These are phyloP conservation scores for Fusarium falciforme DNA, from an alignment of 2,329 filamentous ascomycete genomes.

Conservation along the genomic window DNA sequence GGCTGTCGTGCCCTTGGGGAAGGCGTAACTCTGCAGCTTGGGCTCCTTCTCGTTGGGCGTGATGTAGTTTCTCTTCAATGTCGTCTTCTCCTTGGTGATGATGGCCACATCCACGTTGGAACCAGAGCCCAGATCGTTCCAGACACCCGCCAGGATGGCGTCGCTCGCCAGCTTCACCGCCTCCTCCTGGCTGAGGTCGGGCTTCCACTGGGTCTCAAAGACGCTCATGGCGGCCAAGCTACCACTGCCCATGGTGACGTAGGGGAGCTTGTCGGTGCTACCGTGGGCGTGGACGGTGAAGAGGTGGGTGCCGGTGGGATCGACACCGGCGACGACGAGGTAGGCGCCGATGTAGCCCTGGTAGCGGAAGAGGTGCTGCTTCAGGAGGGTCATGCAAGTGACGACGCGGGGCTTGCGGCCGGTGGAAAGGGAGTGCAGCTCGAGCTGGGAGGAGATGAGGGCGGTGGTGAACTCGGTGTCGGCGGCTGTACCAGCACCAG, in stretches of 20 bases:
- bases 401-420: constrained; percentile 97
- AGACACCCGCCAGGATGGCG: constrained; percentile 96
- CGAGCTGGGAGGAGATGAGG: constrained; percentile 97
- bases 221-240: constrained; percentile 97
- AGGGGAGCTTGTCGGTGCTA: constrained; percentile 97
- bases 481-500: constrained; percentile 95
- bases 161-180: constrained; percentile 86
- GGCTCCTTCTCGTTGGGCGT: constrained; percentile 90
- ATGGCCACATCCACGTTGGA: constrained; percentile 98
- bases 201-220: constrained; percentile 96
- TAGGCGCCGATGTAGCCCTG: constrained; percentile 98
- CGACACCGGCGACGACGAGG: constrained; percentile 94
- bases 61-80: constrained; percentile 90
- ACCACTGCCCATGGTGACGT: constrained; percentile 98
- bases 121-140: constrained; percentile 96
- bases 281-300: constrained; percentile 99
- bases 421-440: constrained; percentile 95
- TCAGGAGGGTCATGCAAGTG: constrained; percentile 99
- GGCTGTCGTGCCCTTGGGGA: constrained; percentile 91
- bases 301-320: constrained; percentile 93
- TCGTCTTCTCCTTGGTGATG: constrained; percentile 96
- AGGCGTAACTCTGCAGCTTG: constrained; percentile 95
- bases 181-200: constrained; percentile 78
- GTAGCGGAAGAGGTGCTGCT: constrained; percentile 99
- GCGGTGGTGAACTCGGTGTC: constrained; percentile 99